Evolutionary conservation across 2,329 filamentous ascomycete species (phyloP).

Genomic region (Phyllosticta ampelicida): DNA sequence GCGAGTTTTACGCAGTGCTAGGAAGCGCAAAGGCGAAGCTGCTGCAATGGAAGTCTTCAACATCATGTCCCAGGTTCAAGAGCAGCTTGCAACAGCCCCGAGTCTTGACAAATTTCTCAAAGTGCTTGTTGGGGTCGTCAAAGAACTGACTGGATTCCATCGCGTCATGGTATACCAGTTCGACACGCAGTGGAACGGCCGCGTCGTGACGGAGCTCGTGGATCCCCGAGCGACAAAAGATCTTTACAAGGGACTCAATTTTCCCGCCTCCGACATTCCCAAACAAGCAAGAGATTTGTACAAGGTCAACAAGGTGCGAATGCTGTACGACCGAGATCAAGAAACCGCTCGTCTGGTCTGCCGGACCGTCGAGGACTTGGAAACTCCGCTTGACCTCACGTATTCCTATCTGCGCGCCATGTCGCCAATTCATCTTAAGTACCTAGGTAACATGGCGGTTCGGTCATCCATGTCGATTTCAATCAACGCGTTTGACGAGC

Average conservation of each 20-base stretch:
- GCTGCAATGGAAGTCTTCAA: conserved; percentile 85
- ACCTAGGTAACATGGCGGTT: conserved; percentile 78
- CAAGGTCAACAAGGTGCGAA: conserved; percentile 77
- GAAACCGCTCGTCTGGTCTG: conserved; percentile 74
- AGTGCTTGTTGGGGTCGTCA: conserved; percentile 72
- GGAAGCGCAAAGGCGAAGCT: conserved; percentile 65
- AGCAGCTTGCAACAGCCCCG: conserved; percentile 65
- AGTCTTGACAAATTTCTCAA: conserved; percentile 66
- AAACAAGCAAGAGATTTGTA: conserved; percentile 82
- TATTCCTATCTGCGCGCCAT: conserved; percentile 79
- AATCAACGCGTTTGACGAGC: conserved; percentile 71
- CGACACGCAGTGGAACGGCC: conserved; percentile 69
- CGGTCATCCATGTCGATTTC: conserved; percentile 94
- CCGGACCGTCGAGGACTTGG: conserved; percentile 60
- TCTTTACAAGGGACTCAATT: conserved; percentile 77
- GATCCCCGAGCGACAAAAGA: conserved; percentile 71
- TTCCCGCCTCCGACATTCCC: conserved; percentile 78
- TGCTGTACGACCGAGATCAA: conserved; percentile 76
- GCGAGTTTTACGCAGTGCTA: conserved; percentile 63
- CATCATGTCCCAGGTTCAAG: conserved; percentile 84
- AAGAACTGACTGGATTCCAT: conserved; percentile 83
- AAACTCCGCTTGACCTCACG: conserved; percentile 68
- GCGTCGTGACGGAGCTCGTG: conserved; percentile 78
- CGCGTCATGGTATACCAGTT: conserved; percentile 93
- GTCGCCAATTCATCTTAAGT: conserved; percentile 83